Percentiles rank a stretch among this genome's conserved stretches.
Evolutionary conservation across 257 asterid species (phyloP).

Genomic region (Przewalskia tangutica): DNA sequence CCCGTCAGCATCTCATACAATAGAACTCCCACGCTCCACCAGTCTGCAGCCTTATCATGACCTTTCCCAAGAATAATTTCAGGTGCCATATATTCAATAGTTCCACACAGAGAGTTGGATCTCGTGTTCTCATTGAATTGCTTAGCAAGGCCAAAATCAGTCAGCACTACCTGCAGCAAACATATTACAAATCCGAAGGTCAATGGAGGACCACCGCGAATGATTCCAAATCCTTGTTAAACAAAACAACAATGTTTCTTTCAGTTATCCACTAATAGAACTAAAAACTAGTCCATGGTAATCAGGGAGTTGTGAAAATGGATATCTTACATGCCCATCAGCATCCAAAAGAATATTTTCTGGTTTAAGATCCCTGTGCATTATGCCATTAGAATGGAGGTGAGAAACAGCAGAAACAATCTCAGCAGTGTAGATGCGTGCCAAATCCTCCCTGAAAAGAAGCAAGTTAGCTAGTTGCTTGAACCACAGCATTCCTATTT

Average conservation of each 20-base stretch:
- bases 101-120: constrained; percentile 80
- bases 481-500: not conserved
- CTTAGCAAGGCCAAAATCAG: constrained; percentile 81
- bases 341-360: constrained; percentile 74
- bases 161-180: constrained; percentile 47
- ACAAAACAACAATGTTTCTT: not conserved
- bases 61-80: constrained; percentile 70
- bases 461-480: not conserved
- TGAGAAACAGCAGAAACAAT: constrained; percentile 66
- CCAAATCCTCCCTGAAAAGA: constrained; percentile 64
- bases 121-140: constrained; percentile 48
- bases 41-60: constrained; percentile 78
- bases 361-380: constrained; percentile 87
- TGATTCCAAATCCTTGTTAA: not conserved
- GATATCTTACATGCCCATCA: constrained; percentile 63
- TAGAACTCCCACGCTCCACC: constrained; percentile 86
- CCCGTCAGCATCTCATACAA: constrained; percentile 75
- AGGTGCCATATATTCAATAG: constrained; percentile 80
- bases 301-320: not conserved
- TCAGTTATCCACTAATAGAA: not conserved
- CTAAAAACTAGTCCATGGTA: not conserved
- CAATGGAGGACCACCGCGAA: not conserved
- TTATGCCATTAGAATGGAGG: constrained; percentile 60
- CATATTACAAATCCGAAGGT: not conserved
- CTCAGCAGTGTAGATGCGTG: constrained; percentile 69